Evolutionary conservation across 2,329 filamentous ascomycete species (phyloP).

Genomic region (Parascedosporium putredinis): DNA sequence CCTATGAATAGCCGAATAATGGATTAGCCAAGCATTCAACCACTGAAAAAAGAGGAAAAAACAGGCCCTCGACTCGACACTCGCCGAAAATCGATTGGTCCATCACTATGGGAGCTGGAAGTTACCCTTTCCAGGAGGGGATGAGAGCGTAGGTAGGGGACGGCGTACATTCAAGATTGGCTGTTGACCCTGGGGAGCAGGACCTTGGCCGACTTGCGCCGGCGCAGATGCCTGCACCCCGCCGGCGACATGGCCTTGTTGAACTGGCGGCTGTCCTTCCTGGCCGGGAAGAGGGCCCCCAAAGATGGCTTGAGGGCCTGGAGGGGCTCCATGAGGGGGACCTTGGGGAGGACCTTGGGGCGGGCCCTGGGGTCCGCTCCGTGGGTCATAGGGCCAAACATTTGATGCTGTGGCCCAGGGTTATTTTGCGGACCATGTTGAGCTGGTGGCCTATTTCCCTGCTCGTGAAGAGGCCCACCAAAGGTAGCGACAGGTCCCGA

Average conservation of each 20-base stretch:
- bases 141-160: not conserved
- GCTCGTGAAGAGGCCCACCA: constrained; percentile 43
- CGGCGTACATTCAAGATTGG: constrained; percentile 41
- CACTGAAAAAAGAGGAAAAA: no score
- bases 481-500: constrained; percentile 40
- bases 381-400: constrained; percentile 46
- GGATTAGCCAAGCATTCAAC: no score
- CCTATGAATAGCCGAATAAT: constrained; percentile 26
- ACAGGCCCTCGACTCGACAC: no score
- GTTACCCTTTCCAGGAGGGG: no score
- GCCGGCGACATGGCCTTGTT: constrained; percentile 45
- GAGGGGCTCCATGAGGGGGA: no score
- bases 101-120: no score
- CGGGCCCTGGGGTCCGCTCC: constrained; percentile 41
- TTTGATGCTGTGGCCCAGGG: constrained; percentile 38
- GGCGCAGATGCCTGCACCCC: constrained; percentile 31
- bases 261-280: constrained; percentile 38
- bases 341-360: no score
- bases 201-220: constrained; percentile 33
- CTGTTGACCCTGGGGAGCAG: constrained; percentile 30
- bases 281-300: constrained; percentile 58
- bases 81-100: no score
- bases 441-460: constrained; percentile 36
- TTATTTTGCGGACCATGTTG: constrained; percentile 41
- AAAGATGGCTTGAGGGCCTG: constrained; percentile 54